Evolutionary conservation across 176 grass and related monocot genomes (phyloP), one percentile per base, ranked within the genome.

Genomic region (Elaeis guineensis): DNA sequence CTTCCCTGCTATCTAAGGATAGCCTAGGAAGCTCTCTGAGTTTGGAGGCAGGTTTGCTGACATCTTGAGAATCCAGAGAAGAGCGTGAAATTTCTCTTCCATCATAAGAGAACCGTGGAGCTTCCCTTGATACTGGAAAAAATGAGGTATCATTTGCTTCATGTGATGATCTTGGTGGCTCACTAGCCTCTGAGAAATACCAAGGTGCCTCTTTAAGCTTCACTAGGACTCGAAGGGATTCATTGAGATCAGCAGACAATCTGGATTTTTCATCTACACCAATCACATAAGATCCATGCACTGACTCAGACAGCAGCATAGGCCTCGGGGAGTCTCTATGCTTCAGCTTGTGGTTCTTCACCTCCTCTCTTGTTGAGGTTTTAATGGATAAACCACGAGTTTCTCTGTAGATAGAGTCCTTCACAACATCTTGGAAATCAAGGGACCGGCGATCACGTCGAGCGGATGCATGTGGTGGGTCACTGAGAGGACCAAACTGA

Each of bases 401-500:
- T 71, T 95, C 85, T 87, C 67, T 87, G 54, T 96, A 66, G 23
- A 88, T 88, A 1, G 86, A 96, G 71, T 85, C 93, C 76, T 92
- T 92, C 29, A 92, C 74, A 5, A 98, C 79, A 83, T 86, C 83
- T 76, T 76, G 73, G 72, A 89, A 87, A 72, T 80, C 83, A 61
- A 85, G 54, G 58, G 69, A 74, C 61, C 11, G 72, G 30, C 58
- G 54, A 50, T 67, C 71, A 21, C 67, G 65, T 69, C 76, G 78
- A 72, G 68, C 64, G 25, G 53, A 19, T 55, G 63, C 51, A 25
- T 55, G 59, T 16, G 62, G 26, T 8, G 70, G 25, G 30, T 79
- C 55, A 28, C 22, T 24, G 24, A 28, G 16, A 28, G 17, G 50
- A 1, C 29, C 15, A 30, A 7, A 50, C 16, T 49, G 39, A 56